Evolutionary conservation across 768 basidiomycete species (phyloP).

Genomic region (Suillus americanus): DNA sequence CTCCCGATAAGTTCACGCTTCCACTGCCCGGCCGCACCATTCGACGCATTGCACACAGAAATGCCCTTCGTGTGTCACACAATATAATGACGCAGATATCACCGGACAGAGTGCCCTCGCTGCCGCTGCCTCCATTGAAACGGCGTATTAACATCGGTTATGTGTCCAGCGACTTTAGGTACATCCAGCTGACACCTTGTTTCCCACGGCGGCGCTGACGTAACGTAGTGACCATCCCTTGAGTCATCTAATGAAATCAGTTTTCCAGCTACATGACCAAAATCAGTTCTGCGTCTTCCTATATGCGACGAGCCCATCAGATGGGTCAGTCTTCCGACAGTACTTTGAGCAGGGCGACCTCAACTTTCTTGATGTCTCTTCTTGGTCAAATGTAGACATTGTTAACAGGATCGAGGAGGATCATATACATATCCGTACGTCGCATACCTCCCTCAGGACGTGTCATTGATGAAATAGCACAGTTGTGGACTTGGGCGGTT

Average conservation of each 20-base stretch:
- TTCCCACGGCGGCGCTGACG: neutral
- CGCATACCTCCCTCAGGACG: neutral
- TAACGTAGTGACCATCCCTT: conserved; percentile 46
- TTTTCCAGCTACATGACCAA: conserved; percentile 43
- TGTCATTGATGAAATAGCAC: conserved; percentile 1
- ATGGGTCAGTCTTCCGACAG: conserved; percentile 42
- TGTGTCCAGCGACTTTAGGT: conserved; percentile 49
- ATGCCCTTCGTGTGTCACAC: conserved; percentile 46
- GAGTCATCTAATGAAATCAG: conserved; percentile 52
- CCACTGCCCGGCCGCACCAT: conserved; percentile 40
- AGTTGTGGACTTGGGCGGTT: conserved; percentile 49
- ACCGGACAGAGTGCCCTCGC: conserved; percentile 37
- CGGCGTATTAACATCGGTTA: conserved; percentile 48
- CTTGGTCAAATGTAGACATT: conserved; percentile 35
- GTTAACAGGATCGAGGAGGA: conserved; percentile 40
- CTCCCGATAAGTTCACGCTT: conserved; percentile 41
- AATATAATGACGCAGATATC: conserved; percentile 40
- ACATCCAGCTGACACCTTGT: conserved; percentile 10
- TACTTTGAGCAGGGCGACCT: conserved; percentile 42
- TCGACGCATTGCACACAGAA: conserved; percentile 47
- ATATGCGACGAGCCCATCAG: conserved; percentile 50
- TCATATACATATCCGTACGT: conserved; percentile 47
- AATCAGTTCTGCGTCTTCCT: conserved; percentile 41
- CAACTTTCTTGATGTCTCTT: conserved; percentile 43
- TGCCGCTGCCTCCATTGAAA: conserved; percentile 39